Evolutionary conservation across 495 filamentous ascomycete species (phyloP).

Genomic region (Aspergillus incahuasiensis): DNA sequence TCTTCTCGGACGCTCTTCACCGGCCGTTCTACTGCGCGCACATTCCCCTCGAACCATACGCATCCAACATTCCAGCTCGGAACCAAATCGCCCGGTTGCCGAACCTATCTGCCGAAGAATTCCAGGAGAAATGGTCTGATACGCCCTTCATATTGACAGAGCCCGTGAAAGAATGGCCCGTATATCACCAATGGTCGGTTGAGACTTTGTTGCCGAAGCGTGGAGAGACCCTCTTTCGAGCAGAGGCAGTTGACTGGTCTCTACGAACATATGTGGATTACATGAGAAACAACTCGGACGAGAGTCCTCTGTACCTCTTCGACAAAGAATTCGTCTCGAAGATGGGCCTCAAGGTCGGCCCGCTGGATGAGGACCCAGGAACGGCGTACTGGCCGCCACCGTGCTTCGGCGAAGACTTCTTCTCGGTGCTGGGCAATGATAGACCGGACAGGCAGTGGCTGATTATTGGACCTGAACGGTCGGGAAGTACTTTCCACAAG

Average conservation of each 20-base stretch:
- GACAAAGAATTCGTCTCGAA: constrained; percentile 84
- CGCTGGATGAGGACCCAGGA: constrained; percentile 33
- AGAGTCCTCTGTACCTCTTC: constrained; percentile 91
- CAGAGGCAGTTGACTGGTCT: constrained; percentile 92
- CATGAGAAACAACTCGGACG: constrained; percentile 76
- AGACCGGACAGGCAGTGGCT: constrained; percentile 90
- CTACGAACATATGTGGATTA: constrained; percentile 76
- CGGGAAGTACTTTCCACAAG: constrained; percentile 95
- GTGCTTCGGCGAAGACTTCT: constrained; percentile 87
- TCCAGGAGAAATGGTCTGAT: constrained; percentile 68
- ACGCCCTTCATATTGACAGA: constrained; percentile 84
- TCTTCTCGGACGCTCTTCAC: constrained; percentile 91
- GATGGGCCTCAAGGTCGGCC: constrained; percentile 65
- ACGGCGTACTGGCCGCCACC: constrained; percentile 76
- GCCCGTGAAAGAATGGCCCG: constrained; percentile 80
- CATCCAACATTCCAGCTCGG: constrained; percentile 60
- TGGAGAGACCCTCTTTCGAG: constrained; percentile 66
- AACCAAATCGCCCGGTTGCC: constrained; percentile 71
- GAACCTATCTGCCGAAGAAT: constrained; percentile 68
- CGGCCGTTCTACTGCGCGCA: constrained; percentile 89
- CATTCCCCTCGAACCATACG: constrained; percentile 60
- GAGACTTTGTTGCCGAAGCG: constrained; percentile 59
- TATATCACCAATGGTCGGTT: constrained; percentile 69
- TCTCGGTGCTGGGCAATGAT: constrained; percentile 71
- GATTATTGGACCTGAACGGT: constrained; percentile 83